Evolutionary conservation across 2,329 filamentous ascomycete genomes (phyloP).

Genomic region (Aspergillus tamarii): DNA sequence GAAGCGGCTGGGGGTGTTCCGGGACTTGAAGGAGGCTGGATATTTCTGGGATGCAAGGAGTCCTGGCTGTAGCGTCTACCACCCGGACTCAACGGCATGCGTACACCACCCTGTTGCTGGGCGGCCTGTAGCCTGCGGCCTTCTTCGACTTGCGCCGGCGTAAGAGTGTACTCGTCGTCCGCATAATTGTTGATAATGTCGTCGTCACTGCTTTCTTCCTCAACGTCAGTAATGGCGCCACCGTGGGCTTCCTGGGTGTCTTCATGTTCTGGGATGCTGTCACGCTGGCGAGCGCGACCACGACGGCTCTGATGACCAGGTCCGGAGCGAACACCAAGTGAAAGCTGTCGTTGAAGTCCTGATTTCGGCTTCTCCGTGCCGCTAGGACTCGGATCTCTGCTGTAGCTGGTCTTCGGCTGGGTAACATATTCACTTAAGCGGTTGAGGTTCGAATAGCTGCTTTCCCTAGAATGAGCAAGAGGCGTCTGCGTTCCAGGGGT

Average conservation of each 20-base stretch:
- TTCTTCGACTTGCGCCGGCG: constrained; percentile 38
- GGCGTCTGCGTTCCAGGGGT: constrained; percentile 38
- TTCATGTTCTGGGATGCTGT: constrained; percentile 31
- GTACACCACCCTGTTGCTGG: constrained; percentile 18
- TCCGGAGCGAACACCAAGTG: constrained; percentile 45
- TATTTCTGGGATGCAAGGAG: constrained; percentile 23
- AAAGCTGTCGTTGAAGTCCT: constrained; percentile 40
- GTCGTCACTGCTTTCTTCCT: constrained; percentile 44
- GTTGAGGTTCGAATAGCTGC: constrained; percentile 34
- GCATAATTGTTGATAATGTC: constrained; percentile 39
- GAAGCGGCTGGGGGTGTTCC: constrained; percentile 32
- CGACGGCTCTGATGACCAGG: constrained; percentile 41
- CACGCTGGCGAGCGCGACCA: constrained; percentile 31
- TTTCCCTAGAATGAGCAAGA: constrained; percentile 33
- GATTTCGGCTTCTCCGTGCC: constrained; percentile 34
- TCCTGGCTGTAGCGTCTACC: constrained; percentile 27
- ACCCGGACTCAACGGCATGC: background rate
- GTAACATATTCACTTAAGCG: constrained; percentile 38
- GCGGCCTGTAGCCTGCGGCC: constrained; percentile 29
- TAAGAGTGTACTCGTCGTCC: constrained; percentile 45
- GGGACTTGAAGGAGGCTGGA: constrained; percentile 32
- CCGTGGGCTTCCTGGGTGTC: constrained; percentile 29
- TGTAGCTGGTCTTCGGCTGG: constrained; percentile 45
- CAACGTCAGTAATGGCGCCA: constrained; percentile 31
- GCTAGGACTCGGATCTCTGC: constrained; percentile 40